These are phyloP conservation scores for Neofusicoccum umdonicola DNA, from an alignment of 2,329 filamentous ascomycete genomes.

Conservation along the genomic window DNA sequence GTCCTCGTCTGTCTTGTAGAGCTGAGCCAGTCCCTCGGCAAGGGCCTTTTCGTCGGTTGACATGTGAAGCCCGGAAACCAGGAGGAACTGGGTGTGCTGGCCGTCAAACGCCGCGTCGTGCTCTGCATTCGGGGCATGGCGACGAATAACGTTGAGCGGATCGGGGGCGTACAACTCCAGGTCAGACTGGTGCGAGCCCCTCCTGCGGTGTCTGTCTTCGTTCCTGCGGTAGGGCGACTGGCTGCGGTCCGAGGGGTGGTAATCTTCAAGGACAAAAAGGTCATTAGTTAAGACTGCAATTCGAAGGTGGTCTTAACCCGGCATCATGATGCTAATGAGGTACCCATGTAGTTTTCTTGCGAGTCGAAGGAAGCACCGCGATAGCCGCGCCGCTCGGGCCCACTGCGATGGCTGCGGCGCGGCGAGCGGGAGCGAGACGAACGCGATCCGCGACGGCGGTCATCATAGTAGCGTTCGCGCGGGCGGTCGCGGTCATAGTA, in stretches of 20 bases:
- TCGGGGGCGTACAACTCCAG: not conserved
- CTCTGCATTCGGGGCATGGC: slow-evolving; percentile 15
- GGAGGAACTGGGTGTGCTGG: slow-evolving; percentile 18
- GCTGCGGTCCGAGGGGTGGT: slow-evolving; percentile 14
- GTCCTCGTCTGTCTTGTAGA: slow-evolving; percentile 53
- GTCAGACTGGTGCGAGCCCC: slow-evolving; percentile 12
- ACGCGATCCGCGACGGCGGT: not conserved
- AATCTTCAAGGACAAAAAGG: slow-evolving; percentile 16
- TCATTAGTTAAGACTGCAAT: slow-evolving; percentile 16
- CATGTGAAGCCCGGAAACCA: not conserved
- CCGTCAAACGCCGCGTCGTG: slow-evolving; percentile 23
- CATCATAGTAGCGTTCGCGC: not conserved
- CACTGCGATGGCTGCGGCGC: slow-evolving; percentile 4
- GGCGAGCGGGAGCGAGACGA: slow-evolving; percentile 16
- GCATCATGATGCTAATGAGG: slow-evolving; percentile 18
- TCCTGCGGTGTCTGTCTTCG: slow-evolving; percentile 8
- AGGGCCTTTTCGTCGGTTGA: not conserved
- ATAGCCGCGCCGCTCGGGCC: not conserved
- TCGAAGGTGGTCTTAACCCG: slow-evolving; percentile 11
- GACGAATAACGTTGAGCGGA: not conserved
- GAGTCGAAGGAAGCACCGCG: slow-evolving; percentile 16
- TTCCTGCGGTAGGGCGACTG: slow-evolving; percentile 8
- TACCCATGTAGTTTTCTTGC: slow-evolving; percentile 16
- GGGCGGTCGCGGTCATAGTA: slow-evolving; percentile 12
- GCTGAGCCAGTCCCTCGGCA: not conserved